These are phyloP conservation scores for Monosporascus sp. DNA, from an alignment of 2,329 filamentous ascomycete species.

Conservation along the genomic window DNA sequence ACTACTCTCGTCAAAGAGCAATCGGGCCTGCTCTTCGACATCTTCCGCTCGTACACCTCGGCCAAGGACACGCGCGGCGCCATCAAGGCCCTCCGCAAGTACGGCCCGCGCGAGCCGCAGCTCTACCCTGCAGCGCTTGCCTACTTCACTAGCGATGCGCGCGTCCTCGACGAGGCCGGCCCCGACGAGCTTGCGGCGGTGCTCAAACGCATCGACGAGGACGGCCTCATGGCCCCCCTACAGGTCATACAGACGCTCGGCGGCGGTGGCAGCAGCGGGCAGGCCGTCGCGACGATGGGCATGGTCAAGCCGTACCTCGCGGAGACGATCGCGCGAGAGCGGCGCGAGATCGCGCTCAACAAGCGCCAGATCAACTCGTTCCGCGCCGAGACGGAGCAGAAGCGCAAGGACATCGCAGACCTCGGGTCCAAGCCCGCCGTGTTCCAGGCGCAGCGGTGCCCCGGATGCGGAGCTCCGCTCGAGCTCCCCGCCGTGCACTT, in stretches of 20 bases:
- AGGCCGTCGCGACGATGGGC: slow-evolving; percentile 84
- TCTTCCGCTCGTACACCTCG: slow-evolving; percentile 92
- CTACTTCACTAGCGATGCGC: slow-evolving; percentile 83
- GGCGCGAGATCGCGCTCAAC: slow-evolving; percentile 77
- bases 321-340: slow-evolving; percentile 82
- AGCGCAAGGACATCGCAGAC: slow-evolving; percentile 72
- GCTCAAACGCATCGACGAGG: slow-evolving; percentile 79
- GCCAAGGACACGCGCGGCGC: slow-evolving; percentile 88
- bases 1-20: slow-evolving; percentile 92
- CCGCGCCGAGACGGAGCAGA: slow-evolving; percentile 73
- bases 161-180: slow-evolving; percentile 79
- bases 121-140: slow-evolving; percentile 88
- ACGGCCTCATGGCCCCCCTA: slow-evolving; percentile 88
- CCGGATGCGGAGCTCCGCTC: slow-evolving; percentile 70
- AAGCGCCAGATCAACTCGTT: slow-evolving; percentile 78
- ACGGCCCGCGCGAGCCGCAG: slow-evolving; percentile 84
- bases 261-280: slow-evolving; percentile 4
- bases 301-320: slow-evolving; percentile 92
- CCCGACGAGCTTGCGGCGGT: slow-evolving; percentile 74
- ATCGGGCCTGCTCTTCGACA: slow-evolving; percentile 85
- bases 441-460: slow-evolving; percentile 86
- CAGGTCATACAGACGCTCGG: slow-evolving; percentile 91
- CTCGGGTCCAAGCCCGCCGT: slow-evolving; percentile 75
- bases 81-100: slow-evolving; percentile 84
- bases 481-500: slow-evolving; percentile 93